These are phyloP conservation scores for Dictyostelium brefeldianum DNA, from an alignment of 78 protist genomes.

Conservation along the genomic window DNA sequence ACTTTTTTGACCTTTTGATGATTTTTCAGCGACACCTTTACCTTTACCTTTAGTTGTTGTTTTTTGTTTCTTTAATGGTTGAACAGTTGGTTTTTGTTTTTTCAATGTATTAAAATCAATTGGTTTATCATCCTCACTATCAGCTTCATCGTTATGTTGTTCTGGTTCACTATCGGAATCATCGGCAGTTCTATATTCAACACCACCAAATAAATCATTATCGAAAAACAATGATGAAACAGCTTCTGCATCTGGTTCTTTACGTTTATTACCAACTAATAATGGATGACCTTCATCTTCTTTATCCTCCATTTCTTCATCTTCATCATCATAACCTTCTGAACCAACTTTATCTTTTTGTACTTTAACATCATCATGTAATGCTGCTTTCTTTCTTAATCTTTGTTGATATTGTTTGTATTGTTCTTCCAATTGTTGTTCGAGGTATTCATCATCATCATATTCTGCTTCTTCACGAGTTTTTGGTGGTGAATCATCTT, in stretches of 20 bases:
- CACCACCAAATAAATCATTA: slow-evolving; percentile 27
- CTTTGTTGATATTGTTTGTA: slow-evolving; percentile 32
- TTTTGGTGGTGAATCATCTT: slow-evolving; percentile 10
- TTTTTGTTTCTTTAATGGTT: slow-evolving; percentile 34
- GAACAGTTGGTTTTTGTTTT: neutral
- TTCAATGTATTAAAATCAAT: slow-evolving; percentile 3
- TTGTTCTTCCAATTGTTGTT: slow-evolving; percentile 50
- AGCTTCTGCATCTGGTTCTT: neutral
- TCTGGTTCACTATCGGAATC: slow-evolving; percentile 7
- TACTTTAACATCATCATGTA: neutral
- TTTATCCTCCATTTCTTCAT: neutral
- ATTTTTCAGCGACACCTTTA: neutral
- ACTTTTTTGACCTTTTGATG: slow-evolving; percentile 10
- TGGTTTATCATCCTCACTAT: slow-evolving; percentile 32
- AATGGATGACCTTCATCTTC: slow-evolving; percentile 42
- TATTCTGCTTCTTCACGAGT: slow-evolving; percentile 17
- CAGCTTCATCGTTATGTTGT: neutral
- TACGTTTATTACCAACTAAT: slow-evolving; percentile 3
- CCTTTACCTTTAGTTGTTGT: neutral
- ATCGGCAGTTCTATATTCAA: slow-evolving; percentile 8
- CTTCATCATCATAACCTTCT: slow-evolving; percentile 10
- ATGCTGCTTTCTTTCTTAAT: neutral
- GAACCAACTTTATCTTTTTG: slow-evolving; percentile 20
- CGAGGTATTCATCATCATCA: slow-evolving; percentile 47
- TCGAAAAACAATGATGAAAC: slow-evolving; percentile 14